phyloP scores from a whole-genome alignment of 139 green algal genomes.

The Coccomyxa sp. region DNA sequence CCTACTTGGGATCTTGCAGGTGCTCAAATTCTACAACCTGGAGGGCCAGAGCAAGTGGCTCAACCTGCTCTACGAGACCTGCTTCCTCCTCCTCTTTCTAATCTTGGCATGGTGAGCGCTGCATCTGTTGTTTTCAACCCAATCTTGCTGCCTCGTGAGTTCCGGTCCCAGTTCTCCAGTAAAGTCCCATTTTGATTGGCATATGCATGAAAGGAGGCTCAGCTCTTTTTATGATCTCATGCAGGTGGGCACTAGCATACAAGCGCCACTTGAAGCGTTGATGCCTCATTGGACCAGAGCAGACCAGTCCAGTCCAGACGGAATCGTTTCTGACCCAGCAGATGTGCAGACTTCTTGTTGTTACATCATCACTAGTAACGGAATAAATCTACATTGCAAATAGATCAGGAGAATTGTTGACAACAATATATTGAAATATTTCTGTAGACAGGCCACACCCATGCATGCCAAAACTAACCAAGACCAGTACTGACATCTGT shows the following conservation, averaged over 20 bases:
- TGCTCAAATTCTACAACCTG: constrained; percentile 57
- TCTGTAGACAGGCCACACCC: too few species aligned
- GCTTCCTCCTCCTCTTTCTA: constrained; percentile 55
- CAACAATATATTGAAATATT: too few species aligned
- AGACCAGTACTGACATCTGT: too few species aligned
- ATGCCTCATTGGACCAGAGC: not conserved
- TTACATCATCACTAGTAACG: too few species aligned
- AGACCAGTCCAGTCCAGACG: too few species aligned
- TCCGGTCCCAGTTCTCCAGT: not conserved
- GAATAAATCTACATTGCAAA: too few species aligned
- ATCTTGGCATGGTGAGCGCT: constrained; percentile 32
- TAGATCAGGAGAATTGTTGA: too few species aligned
- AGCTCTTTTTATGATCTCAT: not conserved
- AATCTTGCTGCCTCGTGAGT: not conserved
- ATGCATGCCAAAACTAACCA: too few species aligned
- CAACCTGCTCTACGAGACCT: constrained; percentile 50
- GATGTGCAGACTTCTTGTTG: too few species aligned
- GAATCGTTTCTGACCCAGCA: too few species aligned
- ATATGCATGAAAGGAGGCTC: not conserved
- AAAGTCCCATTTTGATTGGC: not conserved
- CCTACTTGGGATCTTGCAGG: not conserved
- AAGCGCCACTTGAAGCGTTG: not conserved
- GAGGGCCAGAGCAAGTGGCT: constrained; percentile 48
- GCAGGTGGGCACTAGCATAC: not conserved
- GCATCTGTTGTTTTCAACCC: not conserved